phyloP scores from a whole-genome alignment of 805 yeast genomes.

The Candida insectorum region DNA sequence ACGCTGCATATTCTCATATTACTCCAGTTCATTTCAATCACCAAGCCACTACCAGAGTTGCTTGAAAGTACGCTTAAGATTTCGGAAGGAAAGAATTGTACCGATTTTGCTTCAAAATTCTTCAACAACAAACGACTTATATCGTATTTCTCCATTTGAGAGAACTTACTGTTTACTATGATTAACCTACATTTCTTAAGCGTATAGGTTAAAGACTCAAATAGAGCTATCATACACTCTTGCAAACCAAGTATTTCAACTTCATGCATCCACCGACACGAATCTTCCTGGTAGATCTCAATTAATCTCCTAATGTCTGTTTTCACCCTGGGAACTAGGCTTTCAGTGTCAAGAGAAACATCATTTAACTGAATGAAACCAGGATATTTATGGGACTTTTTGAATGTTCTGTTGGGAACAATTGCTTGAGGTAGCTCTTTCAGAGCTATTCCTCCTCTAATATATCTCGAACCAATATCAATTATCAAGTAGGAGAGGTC shows the following conservation, averaged over 20 bases:
- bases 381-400: constrained; percentile 11
- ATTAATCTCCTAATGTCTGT: background rate
- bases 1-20: constrained; percentile 15
- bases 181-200: constrained; percentile 20
- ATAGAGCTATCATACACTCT: constrained; percentile 11
- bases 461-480: constrained; percentile 13
- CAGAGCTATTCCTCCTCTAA: constrained; percentile 26
- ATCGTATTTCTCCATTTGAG: constrained; percentile 11
- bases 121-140: constrained; percentile 19
- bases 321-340: no score
- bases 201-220: constrained; percentile 14
- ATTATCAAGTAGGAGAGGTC: constrained; percentile 13
- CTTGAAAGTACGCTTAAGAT: constrained; percentile 19
- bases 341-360: constrained; percentile 13
- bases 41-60: constrained; percentile 21
- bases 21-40: constrained; percentile 29
- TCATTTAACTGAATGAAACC: constrained; percentile 18
- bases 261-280: constrained; percentile 8
- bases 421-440: constrained; percentile 15
- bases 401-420: constrained; percentile 4
- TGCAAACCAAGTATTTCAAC: constrained; percentile 11
- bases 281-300: constrained; percentile 7
- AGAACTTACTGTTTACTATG: constrained; percentile 14
- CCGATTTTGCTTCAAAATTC: constrained; percentile 21
- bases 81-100: constrained; percentile 19